Evolutionary conservation across 352 stramenopile genomes (phyloP), one percentile per base, ranked within the genome.

Genomic region (Globisporangium uncinulatum): DNA sequence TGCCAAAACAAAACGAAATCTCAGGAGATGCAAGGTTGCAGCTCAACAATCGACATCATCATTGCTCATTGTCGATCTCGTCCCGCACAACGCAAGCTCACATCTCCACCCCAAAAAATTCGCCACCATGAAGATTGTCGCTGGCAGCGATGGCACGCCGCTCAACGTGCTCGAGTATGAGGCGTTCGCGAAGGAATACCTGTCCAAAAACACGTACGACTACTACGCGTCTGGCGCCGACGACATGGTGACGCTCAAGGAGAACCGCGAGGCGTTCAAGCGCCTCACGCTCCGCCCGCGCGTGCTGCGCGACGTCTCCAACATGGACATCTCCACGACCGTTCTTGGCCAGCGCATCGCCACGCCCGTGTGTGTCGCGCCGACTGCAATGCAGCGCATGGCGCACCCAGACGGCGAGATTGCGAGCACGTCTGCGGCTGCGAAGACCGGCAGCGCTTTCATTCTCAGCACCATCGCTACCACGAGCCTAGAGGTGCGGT

Each of bases 351-450:
- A 92, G 43, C 71, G 88, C 49, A 83, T 98, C 14, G 82, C 83
- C n/a, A 81, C 97, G 24, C 95, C 95, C 2, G 94, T 98, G 65
- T 98, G 97, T 73, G 86, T 96, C 47, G 94, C 87, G 34, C 89
- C 89, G 8, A 82, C 83, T 29, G 81, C 95, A 32, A 97, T 96
- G 73, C 96, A 98, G 58, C 71, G 92, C 56, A 98, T 98, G 89
- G 96, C 97, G 55, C 94, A 98, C 62, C 94, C 89, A 37, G 89
- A 98, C 55, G 94, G 95, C 44, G 95, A 98, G 72, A 70, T 85
- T 20, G 95, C 86, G 17, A 95, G 85, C 39, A 81, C 87, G 4
- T 70, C 70, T 2, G 94, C 92, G 2, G 77, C 92, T 0, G 57
- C 90, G 54, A 92, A 96, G 59, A 76, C 86, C 13, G 89, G 88